phyloP scores from a whole-genome alignment of 2,329 filamentous ascomycete genomes.

The Colletotrichum lindemuthianum region DNA sequence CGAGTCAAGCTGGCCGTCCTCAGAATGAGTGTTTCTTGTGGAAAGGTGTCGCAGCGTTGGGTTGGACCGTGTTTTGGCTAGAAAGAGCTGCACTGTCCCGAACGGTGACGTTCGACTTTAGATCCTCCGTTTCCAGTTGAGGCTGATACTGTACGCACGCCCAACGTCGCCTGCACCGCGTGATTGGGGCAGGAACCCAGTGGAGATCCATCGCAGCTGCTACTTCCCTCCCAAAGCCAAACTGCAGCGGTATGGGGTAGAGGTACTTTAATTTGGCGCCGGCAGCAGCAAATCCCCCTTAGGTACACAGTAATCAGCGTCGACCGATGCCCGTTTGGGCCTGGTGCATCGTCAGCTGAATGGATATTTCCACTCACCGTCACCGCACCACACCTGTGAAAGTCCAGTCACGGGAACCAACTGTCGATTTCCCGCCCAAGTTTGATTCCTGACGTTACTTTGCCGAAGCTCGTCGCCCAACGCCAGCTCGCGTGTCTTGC shows the following conservation, averaged over 20 bases:
- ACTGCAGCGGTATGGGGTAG: slow-evolving; percentile 1
- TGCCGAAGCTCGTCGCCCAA: too few species aligned
- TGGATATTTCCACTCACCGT: slow-evolving; percentile 1
- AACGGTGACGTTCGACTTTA: too few species aligned
- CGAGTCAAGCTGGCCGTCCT: slow-evolving; percentile 22
- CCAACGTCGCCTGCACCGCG: not conserved
- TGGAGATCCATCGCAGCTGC: slow-evolving; percentile 13
- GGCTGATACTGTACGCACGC: too few species aligned
- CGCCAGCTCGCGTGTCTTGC: not conserved
- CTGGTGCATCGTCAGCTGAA: slow-evolving; percentile 5
- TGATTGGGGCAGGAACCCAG: slow-evolving; percentile 13
- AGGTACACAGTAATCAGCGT: not conserved
- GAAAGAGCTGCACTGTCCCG: not conserved
- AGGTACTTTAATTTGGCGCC: slow-evolving; percentile 22
- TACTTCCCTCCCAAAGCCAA: not conserved
- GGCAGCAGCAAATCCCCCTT: not conserved
- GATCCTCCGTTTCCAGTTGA: too few species aligned
- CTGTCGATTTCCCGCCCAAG: slow-evolving; percentile 24
- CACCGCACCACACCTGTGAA: not conserved
- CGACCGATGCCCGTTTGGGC: not conserved
- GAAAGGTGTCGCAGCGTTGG: not conserved
- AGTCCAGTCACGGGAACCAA: slow-evolving; percentile 24
- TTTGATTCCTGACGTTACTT: too few species aligned
- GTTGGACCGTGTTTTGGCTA: not conserved
- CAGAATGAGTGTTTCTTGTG: slow-evolving; percentile 13